These are phyloP conservation scores for Collybia sordida DNA, from an alignment of 768 basidiomycete genomes.

Conservation along the genomic window DNA sequence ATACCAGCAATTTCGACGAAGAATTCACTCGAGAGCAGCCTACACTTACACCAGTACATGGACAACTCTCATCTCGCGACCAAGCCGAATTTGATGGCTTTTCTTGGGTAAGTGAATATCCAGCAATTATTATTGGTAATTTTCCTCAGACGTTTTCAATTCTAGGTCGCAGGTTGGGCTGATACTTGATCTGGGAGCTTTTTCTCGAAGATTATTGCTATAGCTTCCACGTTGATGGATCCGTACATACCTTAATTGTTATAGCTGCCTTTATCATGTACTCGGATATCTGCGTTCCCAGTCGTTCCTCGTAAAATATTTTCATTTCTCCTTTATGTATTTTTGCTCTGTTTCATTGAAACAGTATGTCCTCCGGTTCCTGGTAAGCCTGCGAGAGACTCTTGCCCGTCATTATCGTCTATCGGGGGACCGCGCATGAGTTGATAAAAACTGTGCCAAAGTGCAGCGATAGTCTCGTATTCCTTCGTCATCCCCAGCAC, in stretches of 20 bases:
- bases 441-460: constrained; percentile 82
- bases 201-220: constrained; percentile 21
- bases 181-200: constrained; percentile 41
- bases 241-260: constrained; percentile 17
- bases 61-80: constrained; percentile 84
- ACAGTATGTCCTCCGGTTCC: constrained; percentile 75
- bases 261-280: constrained; percentile 29
- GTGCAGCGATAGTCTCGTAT: constrained; percentile 82
- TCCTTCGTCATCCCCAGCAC: constrained; percentile 90
- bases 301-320: constrained; percentile 15
- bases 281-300: constrained; percentile 34
- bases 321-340: constrained; percentile 9
- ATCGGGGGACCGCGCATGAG: constrained; percentile 63
- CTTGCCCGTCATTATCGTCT: constrained; percentile 33
- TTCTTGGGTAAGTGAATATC: constrained; percentile 69
- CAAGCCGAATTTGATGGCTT: constrained; percentile 97
- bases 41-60: constrained; percentile 95
- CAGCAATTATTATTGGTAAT: background rate
- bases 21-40: constrained; percentile 98
- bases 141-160: background rate
- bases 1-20: constrained; percentile 93
- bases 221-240: constrained; percentile 16
- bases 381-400: constrained; percentile 46
- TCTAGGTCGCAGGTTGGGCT: constrained; percentile 57
- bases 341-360: constrained; percentile 22